Base-by-base conservation (phyloP, 257 asterid genomes). In the Fraxinus excelsior region DNA sequence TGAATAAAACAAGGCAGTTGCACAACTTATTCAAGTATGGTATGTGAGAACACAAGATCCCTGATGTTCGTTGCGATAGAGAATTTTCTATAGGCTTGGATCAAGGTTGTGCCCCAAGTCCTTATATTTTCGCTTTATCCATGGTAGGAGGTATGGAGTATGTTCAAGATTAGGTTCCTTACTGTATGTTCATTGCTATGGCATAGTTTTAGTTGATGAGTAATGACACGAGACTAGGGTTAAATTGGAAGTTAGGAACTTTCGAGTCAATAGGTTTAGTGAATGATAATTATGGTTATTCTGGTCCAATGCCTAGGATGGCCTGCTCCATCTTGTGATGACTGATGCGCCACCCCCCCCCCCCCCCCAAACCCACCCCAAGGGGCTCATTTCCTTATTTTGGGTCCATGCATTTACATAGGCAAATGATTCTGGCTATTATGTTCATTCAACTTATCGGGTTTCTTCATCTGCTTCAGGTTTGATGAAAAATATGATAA, bases 401-500 rank as follows among this genome's bases (percentile, higher is more conserved):
- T 67, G 37, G 46, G 12, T 37, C 40, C 40, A 7, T 37, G 9
- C 40, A 2, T 16, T 29, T 14, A 42, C 42, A 31, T 34, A 12
- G 66, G 68, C 74, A 32, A 66, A 3, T 38, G 72, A 31, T 51
- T 23, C 38, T 60, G 71, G 67, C 49, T 69, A 25, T 32, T 35
- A 35, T 83, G 70, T 80, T 64, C 53, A 44, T 19, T 67, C 67
- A 67, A 44, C 35, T 44, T 35, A 35, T 60, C 25, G 29, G 76
- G 32, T 9, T 9, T 25, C 21, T 64, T 73, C 69, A 44, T 53
- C 66, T 70, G 34, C 72, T 75, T 83, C 96, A 95, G 97, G 90
- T 75, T 80, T 74, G 91, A 88, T 69, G 87, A 86, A 84, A 83
- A 74, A 74, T 91, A 87, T 35, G 90, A 86, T 25, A 71, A 40